phyloP scores from a whole-genome alignment of 805 yeast species.

The Ogataea wickerhamii region DNA sequence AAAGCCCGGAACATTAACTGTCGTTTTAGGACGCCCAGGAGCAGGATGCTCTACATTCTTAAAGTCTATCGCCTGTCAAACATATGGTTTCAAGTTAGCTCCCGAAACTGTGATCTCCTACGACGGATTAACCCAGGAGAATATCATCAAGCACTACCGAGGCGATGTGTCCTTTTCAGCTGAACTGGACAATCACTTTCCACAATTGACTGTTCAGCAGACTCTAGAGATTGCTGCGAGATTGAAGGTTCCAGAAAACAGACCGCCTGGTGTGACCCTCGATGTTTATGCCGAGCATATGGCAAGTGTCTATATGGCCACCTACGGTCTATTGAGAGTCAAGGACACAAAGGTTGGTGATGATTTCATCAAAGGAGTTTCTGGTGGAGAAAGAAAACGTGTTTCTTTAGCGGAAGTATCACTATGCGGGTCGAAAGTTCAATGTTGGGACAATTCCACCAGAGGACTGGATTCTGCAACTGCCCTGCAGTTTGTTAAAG shows the following conservation, averaged over 20 bases:
- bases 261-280: conserved; percentile 1
- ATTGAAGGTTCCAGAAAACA: conserved; percentile 55
- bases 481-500: conserved; percentile 57
- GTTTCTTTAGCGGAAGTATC: conserved; percentile 58
- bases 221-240: conserved; percentile 60
- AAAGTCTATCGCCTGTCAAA: conserved; percentile 53
- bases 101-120: conserved; percentile 44
- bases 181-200: conserved; percentile 63
- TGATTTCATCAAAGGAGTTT: conserved; percentile 57
- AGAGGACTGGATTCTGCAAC: conserved; percentile 70
- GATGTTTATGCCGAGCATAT: conserved; percentile 34
- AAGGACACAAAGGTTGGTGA: conserved; percentile 57
- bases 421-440: conserved; percentile 34
- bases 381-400: conserved; percentile 65
- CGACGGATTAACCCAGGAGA: conserved; percentile 49
- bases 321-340: conserved; percentile 40
- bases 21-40: conserved; percentile 77
- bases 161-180: conserved; percentile 71
- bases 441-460: conserved; percentile 65
- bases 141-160: conserved; percentile 47
- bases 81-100: conserved; percentile 54
- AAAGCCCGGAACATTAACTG: conserved; percentile 59
- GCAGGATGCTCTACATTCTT: conserved; percentile 69
- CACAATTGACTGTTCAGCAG: conserved; percentile 61
- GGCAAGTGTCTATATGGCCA: conserved; percentile 39